Evolutionary conservation across 2,329 filamentous ascomycete species (phyloP).

Genomic region (Sclerotinia nivalis): DNA sequence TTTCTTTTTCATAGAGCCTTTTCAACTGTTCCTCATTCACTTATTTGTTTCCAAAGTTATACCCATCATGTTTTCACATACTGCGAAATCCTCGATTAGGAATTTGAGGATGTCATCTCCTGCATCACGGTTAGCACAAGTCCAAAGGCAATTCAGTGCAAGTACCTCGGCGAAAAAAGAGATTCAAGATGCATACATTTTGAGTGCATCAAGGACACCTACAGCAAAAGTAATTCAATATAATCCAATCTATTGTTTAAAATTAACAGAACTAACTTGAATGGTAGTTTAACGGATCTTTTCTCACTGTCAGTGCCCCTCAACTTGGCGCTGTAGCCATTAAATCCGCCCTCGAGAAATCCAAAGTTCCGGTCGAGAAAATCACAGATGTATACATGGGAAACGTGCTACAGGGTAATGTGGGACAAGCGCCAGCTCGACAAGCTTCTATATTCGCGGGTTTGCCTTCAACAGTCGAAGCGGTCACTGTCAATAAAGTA

Average conservation of each 20-base stretch:
- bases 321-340: slow-evolving; percentile 88
- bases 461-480: slow-evolving; percentile 77
- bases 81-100: slow-evolving; percentile 34
- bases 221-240: slow-evolving; percentile 70
- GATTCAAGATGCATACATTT: slow-evolving; percentile 88
- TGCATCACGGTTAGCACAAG: slow-evolving; percentile 46
- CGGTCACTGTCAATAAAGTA: slow-evolving; percentile 95
- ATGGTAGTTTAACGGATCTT: slow-evolving; percentile 89
- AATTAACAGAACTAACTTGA: background rate
- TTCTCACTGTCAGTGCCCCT: slow-evolving; percentile 80
- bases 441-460: slow-evolving; percentile 90
- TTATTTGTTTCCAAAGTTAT: background rate
- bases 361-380: slow-evolving; percentile 74
- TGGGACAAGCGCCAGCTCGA: slow-evolving; percentile 88
- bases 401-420: slow-evolving; percentile 80
- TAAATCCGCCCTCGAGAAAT: slow-evolving; percentile 85
- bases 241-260: slow-evolving; percentile 42
- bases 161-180: slow-evolving; percentile 57
- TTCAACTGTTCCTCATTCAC: background rate
- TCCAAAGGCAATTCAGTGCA: slow-evolving; percentile 54
- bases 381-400: slow-evolving; percentile 97
- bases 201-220: slow-evolving; percentile 86
- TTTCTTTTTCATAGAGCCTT: background rate
- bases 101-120: slow-evolving; percentile 30
- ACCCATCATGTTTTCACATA: slow-evolving; percentile 39